Evolutionary conservation across 164 flowering plant genomes (phyloP), one percentile per base, ranked within the genome.

Genomic region (Euptelea pleiosperma): DNA sequence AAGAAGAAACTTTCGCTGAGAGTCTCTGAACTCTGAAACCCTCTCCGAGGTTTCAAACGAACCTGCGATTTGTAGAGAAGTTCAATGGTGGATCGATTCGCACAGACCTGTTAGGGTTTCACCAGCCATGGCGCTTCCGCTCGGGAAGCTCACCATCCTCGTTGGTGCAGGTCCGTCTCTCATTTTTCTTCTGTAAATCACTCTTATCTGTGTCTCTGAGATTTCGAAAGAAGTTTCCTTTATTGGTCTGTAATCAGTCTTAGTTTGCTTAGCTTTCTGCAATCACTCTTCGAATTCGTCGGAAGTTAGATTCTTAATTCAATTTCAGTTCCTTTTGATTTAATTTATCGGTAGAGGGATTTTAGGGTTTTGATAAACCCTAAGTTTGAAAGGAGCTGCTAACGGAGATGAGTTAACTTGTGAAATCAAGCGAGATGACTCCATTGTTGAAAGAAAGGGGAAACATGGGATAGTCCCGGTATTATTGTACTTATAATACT

Each of bases 91-190:
- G 9, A 36, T 26, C 37, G 33, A 19, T 11, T 41, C 25, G 21
- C 8, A 29, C 41, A 19, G 11, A 12, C 34, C 9, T 45, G 28
- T 29, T 57, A 14, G 42, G 59, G 35, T 52, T 65, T 60, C 18
- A 22, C 2, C 26, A 30, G 43, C 75, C 40, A 90, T 91, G 97
- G 87, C 96, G 47, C 77, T 87, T 47, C 65, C 93, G 31, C 63
- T 87, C 28, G 91, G 86, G 57, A 91, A 85, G 85, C 68, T 91
- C 41, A 73, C 81, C 26, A 57, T 87, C 71, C 74, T 87, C 75
- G 66, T 83, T 24, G 96, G 97, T 50, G 97, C 93, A 79, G 97
- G 97, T 87, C 29, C 33, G 26, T 9, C 29, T 11, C 42, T 63
- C 15, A 40, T 25, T 65, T 53, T 48, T 22, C 33, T 15, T 31